Percentiles rank a stretch among this genome's conserved stretches.
Evolutionary conservation across 495 filamentous ascomycete species (phyloP).

Genomic region (Aspergillus leporis): DNA sequence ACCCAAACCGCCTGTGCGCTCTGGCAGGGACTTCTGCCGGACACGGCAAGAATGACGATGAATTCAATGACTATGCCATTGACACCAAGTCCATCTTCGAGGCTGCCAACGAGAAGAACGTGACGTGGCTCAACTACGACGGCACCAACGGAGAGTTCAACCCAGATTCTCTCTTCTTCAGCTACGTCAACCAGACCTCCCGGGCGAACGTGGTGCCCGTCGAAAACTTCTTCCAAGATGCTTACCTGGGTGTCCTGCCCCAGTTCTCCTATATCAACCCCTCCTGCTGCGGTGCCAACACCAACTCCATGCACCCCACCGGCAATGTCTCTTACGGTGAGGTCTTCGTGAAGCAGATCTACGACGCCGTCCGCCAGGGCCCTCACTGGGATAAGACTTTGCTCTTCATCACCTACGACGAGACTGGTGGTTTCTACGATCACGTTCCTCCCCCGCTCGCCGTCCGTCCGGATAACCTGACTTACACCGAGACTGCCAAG

Average conservation of each 20-base stretch:
- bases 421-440: conserved; percentile 52
- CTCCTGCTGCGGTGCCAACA: conserved; percentile 46
- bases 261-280: conserved; percentile 54
- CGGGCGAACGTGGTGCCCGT: conserved; percentile 32
- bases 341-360: conserved; percentile 49
- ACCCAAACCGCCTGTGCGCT: conserved; percentile 51
- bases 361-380: conserved; percentile 46
- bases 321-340: conserved; percentile 48
- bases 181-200: conserved; percentile 25
- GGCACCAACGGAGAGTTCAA: conserved; percentile 37
- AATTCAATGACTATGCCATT: conserved; percentile 39
- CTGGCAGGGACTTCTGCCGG: conserved; percentile 48
- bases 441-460: conserved; percentile 49
- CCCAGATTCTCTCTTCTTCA: conserved; percentile 38
- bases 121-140: conserved; percentile 55
- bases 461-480: conserved; percentile 38
- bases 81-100: conserved; percentile 49
- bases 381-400: conserved; percentile 50
- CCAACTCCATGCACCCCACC: conserved; percentile 51
- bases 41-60: conserved; percentile 47
- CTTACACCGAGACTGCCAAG: conserved; percentile 44
- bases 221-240: conserved; percentile 39
- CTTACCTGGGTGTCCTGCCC: conserved; percentile 39
- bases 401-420: conserved; percentile 52
- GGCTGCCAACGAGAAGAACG: conserved; percentile 41